Conservation (phyloP, 257 asterid genomes). For the Henckelia pumila region DNA sequence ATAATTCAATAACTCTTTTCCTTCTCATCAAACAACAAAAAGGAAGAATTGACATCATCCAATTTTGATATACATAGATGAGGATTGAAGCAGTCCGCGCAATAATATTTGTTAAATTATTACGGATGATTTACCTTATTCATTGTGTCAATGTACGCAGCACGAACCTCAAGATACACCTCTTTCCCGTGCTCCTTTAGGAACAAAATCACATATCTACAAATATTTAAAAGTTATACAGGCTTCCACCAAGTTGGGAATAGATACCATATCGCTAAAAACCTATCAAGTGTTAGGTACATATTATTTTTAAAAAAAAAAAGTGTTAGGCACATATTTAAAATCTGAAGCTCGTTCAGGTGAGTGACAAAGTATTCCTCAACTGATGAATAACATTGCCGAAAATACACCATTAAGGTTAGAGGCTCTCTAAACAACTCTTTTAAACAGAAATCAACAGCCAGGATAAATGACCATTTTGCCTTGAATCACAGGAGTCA, state of each 20-base stretch:
- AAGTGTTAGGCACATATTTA: not conserved
- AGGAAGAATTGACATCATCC: constrained; percentile 5
- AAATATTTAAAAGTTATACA: constrained; percentile 23
- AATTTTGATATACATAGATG: constrained; percentile 11
- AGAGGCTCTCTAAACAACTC: too few relatives aligned
- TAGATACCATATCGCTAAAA: constrained; percentile 7
- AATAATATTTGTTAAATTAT: constrained; percentile 16
- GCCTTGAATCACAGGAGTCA: too few relatives aligned
- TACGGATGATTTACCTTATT: constrained; percentile 60
- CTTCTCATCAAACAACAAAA: not conserved
- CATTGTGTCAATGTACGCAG: constrained; percentile 97
- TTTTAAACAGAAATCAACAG: too few relatives aligned
- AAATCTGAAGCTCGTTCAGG: not conserved
- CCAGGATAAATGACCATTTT: too few relatives aligned
- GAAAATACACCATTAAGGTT: too few relatives aligned
- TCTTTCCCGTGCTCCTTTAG: constrained; percentile 96
- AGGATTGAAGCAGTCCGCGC: not conserved
- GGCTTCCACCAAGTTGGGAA: constrained; percentile 10
- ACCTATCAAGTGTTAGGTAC: constrained; percentile 4
- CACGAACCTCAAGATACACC: constrained; percentile 82
- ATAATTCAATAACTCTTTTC: not conserved
- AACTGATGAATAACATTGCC: too few relatives aligned
- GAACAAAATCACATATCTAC: constrained; percentile 76
- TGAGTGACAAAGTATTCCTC: not conserved
- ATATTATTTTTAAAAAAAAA: too few relatives aligned